phyloP scores from a whole-genome alignment of 176 grass and related monocot species.

The Leersia perrieri region DNA sequence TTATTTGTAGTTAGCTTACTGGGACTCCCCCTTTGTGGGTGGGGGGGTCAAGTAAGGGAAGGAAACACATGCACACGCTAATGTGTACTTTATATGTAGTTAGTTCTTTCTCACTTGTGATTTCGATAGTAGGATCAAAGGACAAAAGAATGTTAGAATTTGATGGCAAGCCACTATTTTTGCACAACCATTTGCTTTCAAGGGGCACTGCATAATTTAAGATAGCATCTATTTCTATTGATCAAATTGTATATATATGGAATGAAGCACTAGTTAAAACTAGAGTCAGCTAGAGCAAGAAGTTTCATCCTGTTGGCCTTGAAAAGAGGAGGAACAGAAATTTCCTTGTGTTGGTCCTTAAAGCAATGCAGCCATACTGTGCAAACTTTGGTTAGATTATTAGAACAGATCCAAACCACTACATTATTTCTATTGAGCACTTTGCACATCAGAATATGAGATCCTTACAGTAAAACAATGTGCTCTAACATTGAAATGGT shows the following conservation, averaged over 20 bases:
- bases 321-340: background rate
- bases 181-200: background rate
- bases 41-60: too few relatives aligned
- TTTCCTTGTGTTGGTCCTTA: background rate
- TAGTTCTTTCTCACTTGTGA: too few relatives aligned
- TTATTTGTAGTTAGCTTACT: background rate
- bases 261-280: background rate
- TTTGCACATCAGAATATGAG: background rate
- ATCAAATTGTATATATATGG: background rate
- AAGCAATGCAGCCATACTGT: background rate
- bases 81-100: background rate
- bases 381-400: background rate
- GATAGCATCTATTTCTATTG: background rate
- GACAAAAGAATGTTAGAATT: background rate
- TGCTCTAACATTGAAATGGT: background rate
- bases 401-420: background rate
- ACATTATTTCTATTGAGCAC: background rate
- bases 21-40: too few relatives aligned
- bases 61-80: too few relatives aligned
- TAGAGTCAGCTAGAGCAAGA: background rate
- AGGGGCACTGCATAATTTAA: background rate
- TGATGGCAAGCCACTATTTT: background rate
- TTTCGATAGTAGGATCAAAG: background rate
- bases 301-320: background rate
- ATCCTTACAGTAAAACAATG: background rate